Evolutionary conservation across 108 stramenopile species (phyloP).

Genomic region (Stephanodiscus minutulus): DNA sequence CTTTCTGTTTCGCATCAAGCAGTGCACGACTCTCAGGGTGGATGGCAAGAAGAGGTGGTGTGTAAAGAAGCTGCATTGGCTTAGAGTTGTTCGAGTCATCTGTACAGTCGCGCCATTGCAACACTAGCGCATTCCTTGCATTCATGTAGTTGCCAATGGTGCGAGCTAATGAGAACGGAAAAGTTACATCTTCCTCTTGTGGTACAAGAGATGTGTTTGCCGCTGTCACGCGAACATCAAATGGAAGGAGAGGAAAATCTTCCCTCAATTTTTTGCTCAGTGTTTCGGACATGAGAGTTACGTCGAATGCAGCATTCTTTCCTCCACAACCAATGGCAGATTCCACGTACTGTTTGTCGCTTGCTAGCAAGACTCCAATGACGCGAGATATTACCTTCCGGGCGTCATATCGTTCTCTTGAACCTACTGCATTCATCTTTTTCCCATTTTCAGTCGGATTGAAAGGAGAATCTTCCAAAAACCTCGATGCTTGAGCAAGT

Average conservation of each 20-base stretch:
- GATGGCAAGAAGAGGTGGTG: slow-evolving; percentile 44
- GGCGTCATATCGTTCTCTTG: slow-evolving; percentile 36
- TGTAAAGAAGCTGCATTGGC: slow-evolving; percentile 54
- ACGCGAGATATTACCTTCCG: slow-evolving; percentile 63
- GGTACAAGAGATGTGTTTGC: slow-evolving; percentile 57
- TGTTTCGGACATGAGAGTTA: slow-evolving; percentile 47
- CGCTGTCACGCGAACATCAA: slow-evolving; percentile 80
- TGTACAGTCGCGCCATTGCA: slow-evolving; percentile 68
- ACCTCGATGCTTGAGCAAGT: slow-evolving; percentile 83
- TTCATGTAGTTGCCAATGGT: slow-evolving; percentile 85
- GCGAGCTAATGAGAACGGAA: slow-evolving; percentile 76
- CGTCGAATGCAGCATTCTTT: slow-evolving; percentile 52
- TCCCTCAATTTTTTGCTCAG: slow-evolving; percentile 59
- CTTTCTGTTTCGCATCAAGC: slow-evolving; percentile 27
- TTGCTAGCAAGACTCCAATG: slow-evolving; percentile 70
- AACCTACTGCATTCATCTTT: slow-evolving; percentile 20
- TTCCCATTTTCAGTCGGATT: slow-evolving; percentile 30
- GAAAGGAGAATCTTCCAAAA: slow-evolving; percentile 51
- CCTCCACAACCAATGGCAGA: slow-evolving; percentile 51
- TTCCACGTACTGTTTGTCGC: slow-evolving; percentile 63
- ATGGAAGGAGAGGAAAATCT: slow-evolving; percentile 72
- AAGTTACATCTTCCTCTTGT: slow-evolving; percentile 61
- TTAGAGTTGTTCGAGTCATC: slow-evolving; percentile 37
- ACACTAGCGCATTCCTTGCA: slow-evolving; percentile 64
- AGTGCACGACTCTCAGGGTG: slow-evolving; percentile 59